phyloP scores from a whole-genome alignment of 768 basidiomycete species.

The Daedaleopsis sinensis region DNA sequence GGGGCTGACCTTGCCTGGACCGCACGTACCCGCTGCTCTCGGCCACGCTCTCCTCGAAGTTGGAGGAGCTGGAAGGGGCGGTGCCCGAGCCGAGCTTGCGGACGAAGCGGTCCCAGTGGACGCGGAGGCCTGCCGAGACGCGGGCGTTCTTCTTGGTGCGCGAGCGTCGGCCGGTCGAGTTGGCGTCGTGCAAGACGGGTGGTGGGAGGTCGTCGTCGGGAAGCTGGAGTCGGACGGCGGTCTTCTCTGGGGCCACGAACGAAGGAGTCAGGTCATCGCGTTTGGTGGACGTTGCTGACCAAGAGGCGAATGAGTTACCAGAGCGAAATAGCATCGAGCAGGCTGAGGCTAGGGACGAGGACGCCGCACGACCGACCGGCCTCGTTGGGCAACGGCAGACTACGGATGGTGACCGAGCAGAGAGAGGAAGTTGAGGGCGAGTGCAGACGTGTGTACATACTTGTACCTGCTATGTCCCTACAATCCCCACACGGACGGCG shows the following conservation, averaged over 20 bases:
- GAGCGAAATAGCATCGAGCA: constrained; percentile 15
- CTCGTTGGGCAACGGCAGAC: no score
- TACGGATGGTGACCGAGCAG: no score
- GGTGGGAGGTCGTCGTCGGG: constrained; percentile 15
- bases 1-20: constrained; percentile 22
- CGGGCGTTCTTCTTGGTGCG: constrained; percentile 28
- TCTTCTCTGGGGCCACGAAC: constrained; percentile 12
- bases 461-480: no score
- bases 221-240: constrained; percentile 5
- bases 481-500: no score
- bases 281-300: constrained; percentile 16
- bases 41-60: constrained; percentile 47
- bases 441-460: no score
- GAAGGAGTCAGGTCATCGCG: constrained; percentile 17
- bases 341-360: background rate
- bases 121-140: constrained; percentile 29
- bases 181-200: constrained; percentile 17
- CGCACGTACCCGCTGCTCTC: constrained; percentile 42
- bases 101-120: constrained; percentile 36
- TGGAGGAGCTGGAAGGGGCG: constrained; percentile 52
- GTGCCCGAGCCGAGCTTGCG: constrained; percentile 37
- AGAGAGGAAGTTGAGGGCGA: no score
- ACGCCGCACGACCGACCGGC: background rate
- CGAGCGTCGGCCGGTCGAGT: constrained; percentile 18
- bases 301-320: constrained; percentile 16